Evolutionary conservation across 768 basidiomycete genomes (phyloP).

Genomic region (Rossbeevera mucosa): DNA sequence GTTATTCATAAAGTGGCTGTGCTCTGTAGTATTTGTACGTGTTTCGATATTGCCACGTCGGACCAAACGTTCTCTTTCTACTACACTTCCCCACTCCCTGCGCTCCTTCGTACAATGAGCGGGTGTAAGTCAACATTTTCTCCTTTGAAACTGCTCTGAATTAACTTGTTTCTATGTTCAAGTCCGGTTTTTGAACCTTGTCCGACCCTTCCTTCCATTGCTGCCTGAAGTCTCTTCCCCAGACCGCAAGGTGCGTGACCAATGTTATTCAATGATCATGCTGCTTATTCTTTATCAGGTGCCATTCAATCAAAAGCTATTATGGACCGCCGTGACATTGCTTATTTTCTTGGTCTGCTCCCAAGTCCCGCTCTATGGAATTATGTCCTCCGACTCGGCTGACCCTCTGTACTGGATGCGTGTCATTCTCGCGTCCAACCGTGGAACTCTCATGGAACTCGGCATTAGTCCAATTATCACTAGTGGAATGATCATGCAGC

Average conservation of each 20-base stretch:
- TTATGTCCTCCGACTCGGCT: conserved; percentile 98
- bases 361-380: conserved; percentile 97
- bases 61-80: conserved; percentile 19
- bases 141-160: neutral
- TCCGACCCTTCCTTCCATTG: conserved; percentile 95
- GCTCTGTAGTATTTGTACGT: conserved; percentile 18
- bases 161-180: neutral
- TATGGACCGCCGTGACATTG: conserved; percentile 99
- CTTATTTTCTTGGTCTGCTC: conserved; percentile 99
- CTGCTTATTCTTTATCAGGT: conserved; percentile 48
- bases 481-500: conserved; percentile 99
- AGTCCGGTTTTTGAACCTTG: conserved; percentile 96
- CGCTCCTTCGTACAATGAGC: conserved; percentile 55
- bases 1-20: too few relatives aligned
- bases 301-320: conserved; percentile 95
- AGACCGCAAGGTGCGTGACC: conserved; percentile 77
- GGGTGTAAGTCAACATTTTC: conserved; percentile 54
- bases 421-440: conserved; percentile 97
- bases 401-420: conserved; percentile 99
- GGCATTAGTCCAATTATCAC: conserved; percentile 98
- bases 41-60: conserved; percentile 31
- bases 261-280: neutral
- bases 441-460: conserved; percentile 98
- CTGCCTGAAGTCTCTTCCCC: conserved; percentile 97
- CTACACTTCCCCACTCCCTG: conserved; percentile 22